phyloP scores from a whole-genome alignment of 352 stramenopile species.

The Phytophthora pini region DNA sequence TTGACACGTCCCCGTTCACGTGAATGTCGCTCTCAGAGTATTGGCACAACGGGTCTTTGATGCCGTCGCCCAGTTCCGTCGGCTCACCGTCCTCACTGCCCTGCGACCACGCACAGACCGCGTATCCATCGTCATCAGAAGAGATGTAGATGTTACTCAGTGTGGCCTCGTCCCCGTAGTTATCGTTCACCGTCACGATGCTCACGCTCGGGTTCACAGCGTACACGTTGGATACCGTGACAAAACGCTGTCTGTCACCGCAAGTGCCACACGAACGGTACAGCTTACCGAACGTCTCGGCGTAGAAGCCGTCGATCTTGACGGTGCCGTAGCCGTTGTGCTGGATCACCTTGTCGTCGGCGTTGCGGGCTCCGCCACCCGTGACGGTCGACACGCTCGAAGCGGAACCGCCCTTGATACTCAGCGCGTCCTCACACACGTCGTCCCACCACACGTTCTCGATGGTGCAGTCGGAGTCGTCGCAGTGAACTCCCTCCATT shows the following conservation, averaged over 20 bases:
- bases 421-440: conserved; percentile 54
- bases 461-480: conserved; percentile 46
- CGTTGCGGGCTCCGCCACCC: conserved; percentile 46
- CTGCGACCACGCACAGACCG: conserved; percentile 40
- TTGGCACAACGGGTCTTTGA: conserved; percentile 39
- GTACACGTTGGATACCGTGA: conserved; percentile 53
- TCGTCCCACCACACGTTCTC: conserved; percentile 68
- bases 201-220: conserved; percentile 45
- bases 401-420: conserved; percentile 46
- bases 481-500: conserved; percentile 55
- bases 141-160: conserved; percentile 50
- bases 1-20: conserved; percentile 29
- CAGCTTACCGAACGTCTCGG: conserved; percentile 53
- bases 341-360: conserved; percentile 62
- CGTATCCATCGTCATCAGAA: conserved; percentile 30
- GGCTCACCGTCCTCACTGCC: conserved; percentile 36
- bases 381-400: conserved; percentile 40
- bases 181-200: conserved; percentile 52
- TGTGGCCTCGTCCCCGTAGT: conserved; percentile 46
- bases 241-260: conserved; percentile 44
- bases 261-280: conserved; percentile 54
- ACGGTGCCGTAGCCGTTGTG: conserved; percentile 54
- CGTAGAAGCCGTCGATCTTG: conserved; percentile 54
- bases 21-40: conserved; percentile 46
- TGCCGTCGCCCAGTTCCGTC: conserved; percentile 43